Evolutionary conservation across 352 stramenopile genomes (phyloP).

Genomic region (Phytophthora idaei): DNA sequence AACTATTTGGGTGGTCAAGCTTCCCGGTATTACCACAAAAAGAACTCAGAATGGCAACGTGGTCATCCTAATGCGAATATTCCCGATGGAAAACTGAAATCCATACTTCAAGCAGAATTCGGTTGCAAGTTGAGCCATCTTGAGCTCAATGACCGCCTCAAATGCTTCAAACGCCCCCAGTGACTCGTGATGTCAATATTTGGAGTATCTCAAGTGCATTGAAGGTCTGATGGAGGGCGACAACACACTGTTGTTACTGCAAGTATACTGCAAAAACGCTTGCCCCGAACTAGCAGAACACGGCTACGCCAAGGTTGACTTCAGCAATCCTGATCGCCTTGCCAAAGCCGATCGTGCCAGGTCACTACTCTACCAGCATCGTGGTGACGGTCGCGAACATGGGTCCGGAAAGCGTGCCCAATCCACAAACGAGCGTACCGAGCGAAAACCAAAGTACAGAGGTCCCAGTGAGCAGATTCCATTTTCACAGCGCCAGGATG

Average conservation of each 20-base stretch:
- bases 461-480: background rate
- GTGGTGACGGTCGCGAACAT: background rate
- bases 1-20: conserved; percentile 15
- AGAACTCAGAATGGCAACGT: conserved; percentile 10
- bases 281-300: conserved; percentile 1
- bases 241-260: conserved; percentile 2
- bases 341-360: background rate
- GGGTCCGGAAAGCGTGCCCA: background rate
- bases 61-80: background rate
- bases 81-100: background rate
- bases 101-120: conserved; percentile 1
- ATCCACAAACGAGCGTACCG: background rate
- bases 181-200: conserved; percentile 5
- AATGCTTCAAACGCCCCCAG: conserved; percentile 6
- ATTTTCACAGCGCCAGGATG: background rate
- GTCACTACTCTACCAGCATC: conserved; percentile 4
- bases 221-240: conserved; percentile 15
- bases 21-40: conserved; percentile 15
- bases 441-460: background rate
- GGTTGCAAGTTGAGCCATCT: conserved; percentile 8
- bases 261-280: conserved; percentile 7
- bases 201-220: conserved; percentile 19
- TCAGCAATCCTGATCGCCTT: background rate
- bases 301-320: background rate
- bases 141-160: conserved; percentile 5